These are phyloP conservation scores for Solanum boliviense DNA, from an alignment of 257 asterid genomes.

Conservation along the genomic window DNA sequence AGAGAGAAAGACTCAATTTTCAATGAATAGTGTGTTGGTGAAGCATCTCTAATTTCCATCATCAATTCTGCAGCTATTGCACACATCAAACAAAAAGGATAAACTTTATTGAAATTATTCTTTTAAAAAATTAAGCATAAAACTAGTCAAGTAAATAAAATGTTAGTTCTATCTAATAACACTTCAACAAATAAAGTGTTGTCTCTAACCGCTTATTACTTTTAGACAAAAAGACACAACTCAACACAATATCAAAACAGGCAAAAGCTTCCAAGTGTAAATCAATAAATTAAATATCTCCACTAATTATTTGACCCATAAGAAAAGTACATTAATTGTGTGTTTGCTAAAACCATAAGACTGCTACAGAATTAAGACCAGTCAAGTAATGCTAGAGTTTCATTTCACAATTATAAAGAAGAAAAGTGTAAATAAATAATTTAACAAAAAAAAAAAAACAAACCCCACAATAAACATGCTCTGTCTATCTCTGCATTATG, in stretches of 20 bases:
- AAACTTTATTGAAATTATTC: neutral
- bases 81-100: neutral
- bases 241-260: no score
- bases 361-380: neutral
- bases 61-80: neutral
- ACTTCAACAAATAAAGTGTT: neutral
- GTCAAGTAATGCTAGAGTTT: neutral
- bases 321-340: no score
- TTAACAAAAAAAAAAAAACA: neutral
- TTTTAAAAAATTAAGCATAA: neutral
- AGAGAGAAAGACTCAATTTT: neutral
- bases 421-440: neutral
- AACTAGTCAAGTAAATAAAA: neutral
- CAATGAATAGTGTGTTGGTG: neutral
- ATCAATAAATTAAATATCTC: no score
- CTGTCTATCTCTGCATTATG: no score
- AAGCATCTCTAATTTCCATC: neutral
- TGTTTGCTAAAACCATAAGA: no score
- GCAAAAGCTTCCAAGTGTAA: no score
- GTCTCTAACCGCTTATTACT: neutral
- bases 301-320: no score
- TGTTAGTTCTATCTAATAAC: no score
- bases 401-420: neutral
- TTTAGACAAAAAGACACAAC: neutral
- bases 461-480: neutral